Evolutionary conservation across 257 asterid species (phyloP).

Genomic region (Jasminum sambac): DNA sequence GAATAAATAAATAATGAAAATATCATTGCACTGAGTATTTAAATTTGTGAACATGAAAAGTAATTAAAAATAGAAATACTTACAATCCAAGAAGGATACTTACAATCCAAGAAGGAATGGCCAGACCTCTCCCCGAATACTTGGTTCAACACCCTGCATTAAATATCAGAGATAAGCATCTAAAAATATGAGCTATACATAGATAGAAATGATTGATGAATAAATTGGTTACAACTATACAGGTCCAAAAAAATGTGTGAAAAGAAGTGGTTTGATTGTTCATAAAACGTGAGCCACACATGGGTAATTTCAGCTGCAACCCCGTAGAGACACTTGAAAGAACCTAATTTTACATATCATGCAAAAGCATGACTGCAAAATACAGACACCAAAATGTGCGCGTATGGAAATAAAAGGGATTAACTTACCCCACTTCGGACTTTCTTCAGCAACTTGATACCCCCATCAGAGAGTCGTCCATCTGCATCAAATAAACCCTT

Average conservation of each 20-base stretch:
- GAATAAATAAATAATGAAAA: slow-evolving; percentile 6
- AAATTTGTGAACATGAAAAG: background rate
- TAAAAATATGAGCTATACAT: no score
- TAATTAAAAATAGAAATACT: slow-evolving; percentile 23
- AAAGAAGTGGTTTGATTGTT: no score
- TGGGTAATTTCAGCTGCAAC: background rate
- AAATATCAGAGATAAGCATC: slow-evolving; percentile 7
- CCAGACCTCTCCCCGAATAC: slow-evolving; percentile 89
- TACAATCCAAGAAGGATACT: slow-evolving; percentile 71
- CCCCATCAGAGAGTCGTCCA: slow-evolving; percentile 77
- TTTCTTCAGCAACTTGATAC: slow-evolving; percentile 84
- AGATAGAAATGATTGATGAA: no score
- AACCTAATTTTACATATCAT: background rate
- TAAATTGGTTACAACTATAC: no score
- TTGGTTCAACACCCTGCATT: slow-evolving; percentile 89
- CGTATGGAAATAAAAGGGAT: background rate
- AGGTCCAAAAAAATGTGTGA: no score
- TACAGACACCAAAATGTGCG: background rate
- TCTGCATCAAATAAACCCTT: slow-evolving; percentile 61
- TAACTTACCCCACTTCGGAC: slow-evolving; percentile 76
- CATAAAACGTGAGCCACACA: no score
- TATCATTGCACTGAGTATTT: background rate
- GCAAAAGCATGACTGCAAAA: background rate
- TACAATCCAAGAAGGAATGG: slow-evolving; percentile 92
- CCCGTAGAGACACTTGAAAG: background rate